Evolutionary conservation across 768 basidiomycete species (phyloP).

Genomic region (Strobilomyces echinocephalus): DNA sequence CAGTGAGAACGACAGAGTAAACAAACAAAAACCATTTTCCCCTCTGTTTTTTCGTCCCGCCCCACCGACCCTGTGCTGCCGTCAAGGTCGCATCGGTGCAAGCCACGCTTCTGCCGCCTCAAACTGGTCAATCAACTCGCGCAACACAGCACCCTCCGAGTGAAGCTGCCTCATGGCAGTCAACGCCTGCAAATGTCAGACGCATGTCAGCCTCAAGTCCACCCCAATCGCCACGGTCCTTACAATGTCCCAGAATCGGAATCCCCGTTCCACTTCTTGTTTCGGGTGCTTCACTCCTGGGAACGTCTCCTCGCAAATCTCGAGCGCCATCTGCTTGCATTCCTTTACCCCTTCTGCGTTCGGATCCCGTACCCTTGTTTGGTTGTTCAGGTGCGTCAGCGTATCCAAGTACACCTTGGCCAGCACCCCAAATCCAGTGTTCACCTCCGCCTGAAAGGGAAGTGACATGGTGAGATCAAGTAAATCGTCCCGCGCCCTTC

Average conservation of each 20-base stretch:
- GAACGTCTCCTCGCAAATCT: conserved; percentile 92
- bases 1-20: neutral
- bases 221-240: conserved; percentile 30
- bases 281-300: conserved; percentile 84
- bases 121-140: conserved; percentile 91
- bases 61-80: conserved; percentile 9
- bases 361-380: conserved; percentile 69
- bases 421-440: conserved; percentile 96
- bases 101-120: conserved; percentile 95
- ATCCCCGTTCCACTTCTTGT: conserved; percentile 89
- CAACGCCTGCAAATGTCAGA: conserved; percentile 52
- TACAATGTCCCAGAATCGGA: conserved; percentile 98
- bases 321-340: conserved; percentile 82
- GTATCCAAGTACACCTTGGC: conserved; percentile 96
- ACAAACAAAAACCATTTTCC: neutral
- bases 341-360: conserved; percentile 75
- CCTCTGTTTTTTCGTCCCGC: neutral
- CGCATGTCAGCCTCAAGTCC: conserved; percentile 26
- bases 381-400: conserved; percentile 80
- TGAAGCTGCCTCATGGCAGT: conserved; percentile 87
- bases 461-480: conserved; percentile 89
- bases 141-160: conserved; percentile 72
- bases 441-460: conserved; percentile 93
- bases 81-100: conserved; percentile 82
- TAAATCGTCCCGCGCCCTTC: conserved; percentile 81